Percentiles rank a stretch among this genome's conserved stretches.
These are phyloP conservation scores for Russula abietina DNA, from an alignment of 768 basidiomycete species.

Conservation along the genomic window DNA sequence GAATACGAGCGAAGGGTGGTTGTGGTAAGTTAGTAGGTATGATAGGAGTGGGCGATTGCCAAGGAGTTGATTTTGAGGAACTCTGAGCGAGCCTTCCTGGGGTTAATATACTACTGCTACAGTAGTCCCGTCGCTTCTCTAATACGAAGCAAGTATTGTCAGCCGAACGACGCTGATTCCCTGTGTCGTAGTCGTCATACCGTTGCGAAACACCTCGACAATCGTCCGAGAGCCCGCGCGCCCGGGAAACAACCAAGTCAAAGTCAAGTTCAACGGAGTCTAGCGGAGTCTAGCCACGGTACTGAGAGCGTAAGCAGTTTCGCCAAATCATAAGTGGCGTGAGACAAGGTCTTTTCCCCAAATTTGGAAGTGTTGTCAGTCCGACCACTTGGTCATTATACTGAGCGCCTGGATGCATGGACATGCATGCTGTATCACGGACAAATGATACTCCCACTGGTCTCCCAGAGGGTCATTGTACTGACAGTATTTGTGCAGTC, in stretches of 20 bases:
- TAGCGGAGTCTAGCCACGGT: too few relatives aligned
- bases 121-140: neutral
- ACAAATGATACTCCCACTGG: neutral
- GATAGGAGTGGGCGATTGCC: too few relatives aligned
- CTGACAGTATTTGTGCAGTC: too few relatives aligned
- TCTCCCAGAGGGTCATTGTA: too few relatives aligned
- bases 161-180: neutral
- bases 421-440: neutral
- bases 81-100: neutral
- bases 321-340: neutral
- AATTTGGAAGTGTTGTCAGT: neutral
- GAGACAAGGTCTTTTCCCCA: constrained; percentile 2
- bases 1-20: neutral
- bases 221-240: too few relatives aligned
- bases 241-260: too few relatives aligned
- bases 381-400: constrained; percentile 13
- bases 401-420: neutral
- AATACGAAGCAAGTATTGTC: neutral
- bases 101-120: constrained; percentile 2
- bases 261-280: too few relatives aligned
- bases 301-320: constrained; percentile 3
- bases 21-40: neutral
- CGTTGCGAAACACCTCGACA: too few relatives aligned
- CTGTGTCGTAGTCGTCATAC: neutral
- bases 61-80: neutral